phyloP scores from a whole-genome alignment of 768 basidiomycete species.

The Phlebiopsis flavidoalba region DNA sequence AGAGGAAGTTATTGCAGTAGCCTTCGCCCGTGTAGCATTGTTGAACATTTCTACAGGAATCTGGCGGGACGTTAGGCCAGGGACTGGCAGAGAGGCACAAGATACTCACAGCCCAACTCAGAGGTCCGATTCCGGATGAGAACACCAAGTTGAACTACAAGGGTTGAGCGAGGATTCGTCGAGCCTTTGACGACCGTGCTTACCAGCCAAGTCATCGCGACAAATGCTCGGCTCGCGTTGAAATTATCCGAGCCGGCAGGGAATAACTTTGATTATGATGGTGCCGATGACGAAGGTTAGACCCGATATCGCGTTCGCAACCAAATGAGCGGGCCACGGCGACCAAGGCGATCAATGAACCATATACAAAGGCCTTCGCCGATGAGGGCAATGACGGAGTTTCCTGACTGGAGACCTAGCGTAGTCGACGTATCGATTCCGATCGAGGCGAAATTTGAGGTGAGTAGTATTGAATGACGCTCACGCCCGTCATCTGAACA shows the following conservation, averaged over 20 bases:
- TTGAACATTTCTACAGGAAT: slow-evolving; percentile 25
- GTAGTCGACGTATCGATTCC: slow-evolving; percentile 26
- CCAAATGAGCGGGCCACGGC: slow-evolving; percentile 18
- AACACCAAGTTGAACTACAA: slow-evolving; percentile 21
- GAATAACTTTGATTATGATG: slow-evolving; percentile 19
- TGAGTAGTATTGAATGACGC: slow-evolving; percentile 32
- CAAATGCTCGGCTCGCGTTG: slow-evolving; percentile 21
- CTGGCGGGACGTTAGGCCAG: neutral
- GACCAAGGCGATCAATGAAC: slow-evolving; percentile 21
- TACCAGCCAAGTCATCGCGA: slow-evolving; percentile 24
- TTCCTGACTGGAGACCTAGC: slow-evolving; percentile 49
- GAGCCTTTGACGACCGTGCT: neutral
- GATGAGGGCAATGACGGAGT: slow-evolving; percentile 47
- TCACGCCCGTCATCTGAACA: slow-evolving; percentile 59
- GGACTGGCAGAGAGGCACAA: neutral
- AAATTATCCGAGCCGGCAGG: slow-evolving; percentile 16
- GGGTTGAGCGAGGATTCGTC: neutral
- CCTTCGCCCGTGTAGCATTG: slow-evolving; percentile 20
- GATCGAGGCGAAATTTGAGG: slow-evolving; percentile 16
- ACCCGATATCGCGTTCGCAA: slow-evolving; percentile 19
- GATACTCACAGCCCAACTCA: slow-evolving; percentile 19
- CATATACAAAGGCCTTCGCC: slow-evolving; percentile 35
- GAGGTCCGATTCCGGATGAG: slow-evolving; percentile 19
- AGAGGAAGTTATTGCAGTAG: slow-evolving; percentile 20
- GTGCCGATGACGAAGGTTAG: slow-evolving; percentile 22